phyloP scores from a whole-genome alignment of 2,329 filamentous ascomycete species.

The Exophiala spinifera region DNA sequence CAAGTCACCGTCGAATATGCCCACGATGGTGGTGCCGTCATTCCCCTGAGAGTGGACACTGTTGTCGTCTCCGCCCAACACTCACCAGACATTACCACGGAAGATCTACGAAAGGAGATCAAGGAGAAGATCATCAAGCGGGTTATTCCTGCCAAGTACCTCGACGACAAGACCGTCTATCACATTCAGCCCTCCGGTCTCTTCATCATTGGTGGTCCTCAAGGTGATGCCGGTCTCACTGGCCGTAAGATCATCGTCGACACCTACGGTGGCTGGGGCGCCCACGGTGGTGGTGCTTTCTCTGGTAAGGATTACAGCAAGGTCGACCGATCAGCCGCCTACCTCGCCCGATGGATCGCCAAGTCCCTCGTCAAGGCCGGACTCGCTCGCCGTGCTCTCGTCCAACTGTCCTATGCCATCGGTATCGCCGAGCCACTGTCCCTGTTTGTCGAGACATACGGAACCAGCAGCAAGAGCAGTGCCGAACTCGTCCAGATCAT shows the following conservation, averaged over 20 bases:
- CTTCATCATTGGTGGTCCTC: conserved; percentile 98
- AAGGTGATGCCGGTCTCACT: conserved; percentile 97
- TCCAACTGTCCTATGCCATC: conserved; percentile 99
- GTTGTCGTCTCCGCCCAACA: conserved; percentile 97
- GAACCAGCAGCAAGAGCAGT: conserved; percentile 83
- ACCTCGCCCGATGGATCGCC: conserved; percentile 97
- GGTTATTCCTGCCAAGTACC: conserved; percentile 86
- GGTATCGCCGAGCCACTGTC: conserved; percentile 97
- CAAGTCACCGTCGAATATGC: conserved; percentile 99
- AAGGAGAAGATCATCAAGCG: conserved; percentile 95
- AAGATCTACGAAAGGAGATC: conserved; percentile 90
- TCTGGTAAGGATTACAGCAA: conserved; percentile 99
- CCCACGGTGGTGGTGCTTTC: conserved; percentile 99
- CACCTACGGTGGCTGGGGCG: conserved; percentile 99
- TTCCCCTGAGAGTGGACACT: conserved; percentile 90
- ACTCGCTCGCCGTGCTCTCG: conserved; percentile 86
- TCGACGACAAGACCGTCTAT: conserved; percentile 91
- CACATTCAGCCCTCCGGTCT: conserved; percentile 98
- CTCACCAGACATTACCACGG: conserved; percentile 80
- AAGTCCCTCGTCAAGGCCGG: conserved; percentile 91
- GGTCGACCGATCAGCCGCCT: conserved; percentile 97
- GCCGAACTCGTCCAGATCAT: conserved; percentile 96
- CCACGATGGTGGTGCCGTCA: conserved; percentile 89
- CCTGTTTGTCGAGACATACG: conserved; percentile 96
- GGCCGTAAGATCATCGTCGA: conserved; percentile 99